Evolutionary conservation across 139 green algal genomes (phyloP).

Genomic region (Chlamydomonas schloesseri): DNA sequence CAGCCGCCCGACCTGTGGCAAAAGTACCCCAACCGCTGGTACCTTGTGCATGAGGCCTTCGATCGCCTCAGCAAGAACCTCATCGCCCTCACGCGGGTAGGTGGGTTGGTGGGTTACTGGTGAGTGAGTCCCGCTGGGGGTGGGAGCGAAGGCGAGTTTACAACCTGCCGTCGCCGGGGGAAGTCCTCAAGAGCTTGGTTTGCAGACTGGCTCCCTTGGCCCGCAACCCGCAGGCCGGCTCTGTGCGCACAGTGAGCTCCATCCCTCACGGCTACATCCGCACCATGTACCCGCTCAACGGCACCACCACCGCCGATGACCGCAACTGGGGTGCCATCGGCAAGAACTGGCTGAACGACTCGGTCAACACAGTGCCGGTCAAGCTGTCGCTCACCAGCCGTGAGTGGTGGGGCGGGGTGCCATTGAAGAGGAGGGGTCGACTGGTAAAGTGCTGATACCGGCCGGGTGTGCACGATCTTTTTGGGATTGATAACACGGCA

Average conservation of each 20-base stretch:
- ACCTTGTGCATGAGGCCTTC: conserved; percentile 16
- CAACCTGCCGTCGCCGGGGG: too few relatives aligned
- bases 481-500: background rate
- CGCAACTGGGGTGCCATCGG: conserved; percentile 34
- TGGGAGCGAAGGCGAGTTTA: too few relatives aligned
- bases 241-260: conserved; percentile 21
- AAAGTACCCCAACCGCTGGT: background rate
- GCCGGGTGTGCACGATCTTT: too few relatives aligned
- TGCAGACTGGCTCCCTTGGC: too few relatives aligned
- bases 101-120: too few relatives aligned
- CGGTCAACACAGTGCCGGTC: background rate
- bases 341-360: conserved; percentile 48
- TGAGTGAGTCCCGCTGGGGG: too few relatives aligned
- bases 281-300: conserved; percentile 40
- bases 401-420: background rate
- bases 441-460: too few relatives aligned
- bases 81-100: conserved; percentile 15
- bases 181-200: too few relatives aligned
- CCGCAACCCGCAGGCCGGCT: conserved; percentile 31
- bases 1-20: conserved; percentile 5
- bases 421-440: too few relatives aligned
- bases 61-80: conserved; percentile 21
- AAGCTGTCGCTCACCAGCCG: background rate
- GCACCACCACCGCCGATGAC: background rate
- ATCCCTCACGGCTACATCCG: conserved; percentile 43